Evolutionary conservation across 345 rosid genomes (phyloP), one percentile per base, ranked within the genome.

Genomic region (Euclidium syriacum): DNA sequence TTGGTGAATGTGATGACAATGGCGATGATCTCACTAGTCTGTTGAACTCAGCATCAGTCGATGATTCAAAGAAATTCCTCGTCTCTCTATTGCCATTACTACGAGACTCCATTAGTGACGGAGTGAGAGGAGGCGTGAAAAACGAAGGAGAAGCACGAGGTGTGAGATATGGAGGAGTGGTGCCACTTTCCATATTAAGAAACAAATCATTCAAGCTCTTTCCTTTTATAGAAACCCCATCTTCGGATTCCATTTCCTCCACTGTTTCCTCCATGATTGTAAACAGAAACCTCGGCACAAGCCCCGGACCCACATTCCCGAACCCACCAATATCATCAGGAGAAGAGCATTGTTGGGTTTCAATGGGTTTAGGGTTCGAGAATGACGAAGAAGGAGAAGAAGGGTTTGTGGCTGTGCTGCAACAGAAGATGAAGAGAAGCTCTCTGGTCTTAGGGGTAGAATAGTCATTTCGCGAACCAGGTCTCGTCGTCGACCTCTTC

Each of bases 111-210:
- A 64, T 78, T 64, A 70, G 39, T 9, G n/a, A n/a, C n/a, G 98
- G 96, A 62, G 99, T 90, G 6, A 78, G 77, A n/a, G 97, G 97
- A 59, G 96, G 97, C 5, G 96, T 94, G 67, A 87, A 85, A 34
- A 90, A 62, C 14, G 97, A 74, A 23, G 99, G 99, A 53, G 99
- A 94, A 70, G 97, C 78, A 46, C 85, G 72, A 30, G 99, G 99
- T 29, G 99, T 94, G 15, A 87, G 67, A 75, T 75, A 94, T 6
- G 99, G 99, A 48, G 99, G 96, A 58, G 97, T 84, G 1, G 14
- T 26, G 39, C 66, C 72, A 65, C 53, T 73, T 65, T 94, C 98
- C 43, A 85, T 71, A 27, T 81, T 68, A 6, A 79, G 63, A 41
- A 94, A 69, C 72, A 90, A 70, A 76, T 90, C 96, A 67, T 90